phyloP scores from a whole-genome alignment of 768 basidiomycete species.

The Leccinum barrowsii region DNA sequence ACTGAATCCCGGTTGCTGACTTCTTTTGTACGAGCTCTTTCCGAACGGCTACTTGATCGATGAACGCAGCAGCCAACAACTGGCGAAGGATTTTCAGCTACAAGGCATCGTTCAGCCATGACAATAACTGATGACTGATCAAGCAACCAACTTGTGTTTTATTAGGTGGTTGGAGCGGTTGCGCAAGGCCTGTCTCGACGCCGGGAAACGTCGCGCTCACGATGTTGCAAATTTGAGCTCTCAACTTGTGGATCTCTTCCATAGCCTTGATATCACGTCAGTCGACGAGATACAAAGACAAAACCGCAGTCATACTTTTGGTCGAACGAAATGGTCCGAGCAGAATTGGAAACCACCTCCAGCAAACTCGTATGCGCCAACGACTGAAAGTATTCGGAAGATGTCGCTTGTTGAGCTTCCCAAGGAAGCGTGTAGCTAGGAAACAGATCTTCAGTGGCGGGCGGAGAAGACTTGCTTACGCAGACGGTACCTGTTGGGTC shows the following conservation, averaged over 20 bases:
- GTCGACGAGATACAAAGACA: neutral
- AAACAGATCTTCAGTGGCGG: neutral
- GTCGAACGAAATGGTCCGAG: slow-evolving; percentile 81
- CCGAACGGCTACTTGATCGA: slow-evolving; percentile 92
- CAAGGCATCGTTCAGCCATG: slow-evolving; percentile 4
- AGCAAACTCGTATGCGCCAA: slow-evolving; percentile 94
- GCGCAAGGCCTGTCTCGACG: slow-evolving; percentile 53
- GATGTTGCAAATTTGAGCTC: slow-evolving; percentile 83
- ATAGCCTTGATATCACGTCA: slow-evolving; percentile 62
- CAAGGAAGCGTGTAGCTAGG: slow-evolving; percentile 71
- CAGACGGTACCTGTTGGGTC: slow-evolving; percentile 62
- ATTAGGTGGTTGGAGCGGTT: slow-evolving; percentile 71
- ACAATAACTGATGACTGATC: neutral
- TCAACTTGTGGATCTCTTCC: slow-evolving; percentile 97
- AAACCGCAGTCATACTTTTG: slow-evolving; percentile 55
- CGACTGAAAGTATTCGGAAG: slow-evolving; percentile 86
- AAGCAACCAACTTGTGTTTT: slow-evolving; percentile 60
- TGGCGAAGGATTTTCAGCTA: slow-evolving; percentile 90
- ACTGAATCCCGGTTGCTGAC: slow-evolving; percentile 59
- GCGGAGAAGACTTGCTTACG: neutral
- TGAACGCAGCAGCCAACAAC: slow-evolving; percentile 82
- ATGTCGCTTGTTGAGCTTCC: slow-evolving; percentile 82
- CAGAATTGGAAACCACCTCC: slow-evolving; percentile 82
- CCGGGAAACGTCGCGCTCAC: slow-evolving; percentile 76
- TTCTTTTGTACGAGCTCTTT: slow-evolving; percentile 73